Percentiles rank a stretch among this genome's conserved stretches.
Conservation (phyloP, 2,329 filamentous ascomycete genomes). For the Aureobasidium sp. region DNA sequence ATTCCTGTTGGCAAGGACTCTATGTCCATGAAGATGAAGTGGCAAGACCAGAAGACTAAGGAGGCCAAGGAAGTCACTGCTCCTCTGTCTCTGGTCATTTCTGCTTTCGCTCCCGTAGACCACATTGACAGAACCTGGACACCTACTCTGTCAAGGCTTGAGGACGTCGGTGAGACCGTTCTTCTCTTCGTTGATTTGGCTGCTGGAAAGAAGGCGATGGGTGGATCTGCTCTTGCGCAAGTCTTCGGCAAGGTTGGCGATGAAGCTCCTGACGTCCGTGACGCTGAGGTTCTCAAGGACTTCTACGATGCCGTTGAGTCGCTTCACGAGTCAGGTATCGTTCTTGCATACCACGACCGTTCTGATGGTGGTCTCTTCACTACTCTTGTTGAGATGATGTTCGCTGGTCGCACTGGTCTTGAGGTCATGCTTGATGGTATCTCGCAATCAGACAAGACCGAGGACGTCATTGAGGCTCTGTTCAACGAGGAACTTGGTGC, state of each 20-base stretch:
- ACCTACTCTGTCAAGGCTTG: slow-evolving; percentile 71
- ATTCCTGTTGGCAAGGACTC: slow-evolving; percentile 98
- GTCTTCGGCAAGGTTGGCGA: slow-evolving; percentile 80
- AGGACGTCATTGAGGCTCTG: slow-evolving; percentile 63
- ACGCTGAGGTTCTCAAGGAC: slow-evolving; percentile 73
- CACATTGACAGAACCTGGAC: slow-evolving; percentile 88
- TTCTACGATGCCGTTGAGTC: slow-evolving; percentile 81
- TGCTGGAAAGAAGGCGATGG: slow-evolving; percentile 70
- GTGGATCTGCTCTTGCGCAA: slow-evolving; percentile 86
- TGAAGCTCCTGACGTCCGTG: slow-evolving; percentile 77
- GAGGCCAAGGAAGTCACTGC: slow-evolving; percentile 80
- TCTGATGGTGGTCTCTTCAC: slow-evolving; percentile 91
- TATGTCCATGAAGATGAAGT: slow-evolving; percentile 97
- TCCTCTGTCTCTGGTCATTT: slow-evolving; percentile 83
- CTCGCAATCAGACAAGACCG: slow-evolving; percentile 50
- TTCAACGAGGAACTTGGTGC: slow-evolving; percentile 97
- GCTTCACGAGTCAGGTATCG: slow-evolving; percentile 60
- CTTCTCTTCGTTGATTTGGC: slow-evolving; percentile 90
- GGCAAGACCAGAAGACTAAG: slow-evolving; percentile 64
- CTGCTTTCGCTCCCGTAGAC: slow-evolving; percentile 79
- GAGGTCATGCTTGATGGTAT: slow-evolving; percentile 77
- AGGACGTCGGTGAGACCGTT: slow-evolving; percentile 82
- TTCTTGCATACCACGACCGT: slow-evolving; percentile 89
- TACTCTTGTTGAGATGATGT: slow-evolving; percentile 94
- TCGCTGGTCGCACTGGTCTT: slow-evolving; percentile 83